phyloP scores from a whole-genome alignment of 2,329 filamentous ascomycete species.

The Ustulina deusta region DNA sequence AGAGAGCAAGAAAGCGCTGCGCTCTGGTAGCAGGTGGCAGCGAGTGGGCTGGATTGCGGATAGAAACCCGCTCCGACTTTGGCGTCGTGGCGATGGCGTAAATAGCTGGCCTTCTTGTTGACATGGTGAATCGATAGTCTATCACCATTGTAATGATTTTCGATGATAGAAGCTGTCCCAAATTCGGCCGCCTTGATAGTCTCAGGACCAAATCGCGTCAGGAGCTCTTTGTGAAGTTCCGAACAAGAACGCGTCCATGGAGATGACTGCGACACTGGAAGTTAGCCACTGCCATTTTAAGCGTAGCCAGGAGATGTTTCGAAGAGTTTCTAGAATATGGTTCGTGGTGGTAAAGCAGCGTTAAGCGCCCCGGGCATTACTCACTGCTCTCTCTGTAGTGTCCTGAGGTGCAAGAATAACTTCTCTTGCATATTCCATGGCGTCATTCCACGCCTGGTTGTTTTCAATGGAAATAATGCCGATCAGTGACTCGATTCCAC shows the following conservation, averaged over 20 bases:
- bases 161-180: conserved; percentile 30
- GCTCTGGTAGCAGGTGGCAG: conserved; percentile 32
- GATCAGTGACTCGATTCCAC: conserved; percentile 23
- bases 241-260: conserved; percentile 34
- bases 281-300: neutral
- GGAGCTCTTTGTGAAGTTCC: conserved; percentile 30
- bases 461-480: conserved; percentile 25
- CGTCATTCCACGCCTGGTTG: conserved; percentile 29
- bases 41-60: conserved; percentile 35
- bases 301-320: neutral
- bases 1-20: conserved; percentile 30
- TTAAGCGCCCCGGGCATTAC: neutral
- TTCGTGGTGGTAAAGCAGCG: too few relatives aligned
- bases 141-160: conserved; percentile 25
- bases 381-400: conserved; percentile 21
- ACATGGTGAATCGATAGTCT: conserved; percentile 34
- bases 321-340: neutral
- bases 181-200: conserved; percentile 26
- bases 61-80: conserved; percentile 34
- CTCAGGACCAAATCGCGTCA: conserved; percentile 32
- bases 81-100: conserved; percentile 30
- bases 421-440: conserved; percentile 32
- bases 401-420: conserved; percentile 32
- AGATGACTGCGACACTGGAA: neutral
- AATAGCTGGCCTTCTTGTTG: conserved; percentile 38